A percentile compares a stretch with the other conserved stretches of the same genome.
phyloP scores from a whole-genome alignment of 305 asterid species.

The Solanum hybrid region DNA sequence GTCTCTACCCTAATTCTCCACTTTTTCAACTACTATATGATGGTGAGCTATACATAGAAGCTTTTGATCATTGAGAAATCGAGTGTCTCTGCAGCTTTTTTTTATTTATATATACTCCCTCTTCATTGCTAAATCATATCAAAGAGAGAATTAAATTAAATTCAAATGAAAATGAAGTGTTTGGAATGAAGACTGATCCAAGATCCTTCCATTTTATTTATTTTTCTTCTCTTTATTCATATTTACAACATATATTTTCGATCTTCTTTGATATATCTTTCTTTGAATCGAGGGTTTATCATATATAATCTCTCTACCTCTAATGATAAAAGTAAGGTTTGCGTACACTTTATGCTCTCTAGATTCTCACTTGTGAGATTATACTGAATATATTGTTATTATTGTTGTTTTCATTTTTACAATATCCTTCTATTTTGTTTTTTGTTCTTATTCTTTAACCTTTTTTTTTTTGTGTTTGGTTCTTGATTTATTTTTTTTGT shows the following conservation, averaged over 20 bases:
- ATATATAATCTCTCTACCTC: not conserved
- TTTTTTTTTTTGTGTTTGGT: not conserved
- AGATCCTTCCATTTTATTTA: slow-evolving; percentile 27
- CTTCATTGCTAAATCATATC: slow-evolving; percentile 42
- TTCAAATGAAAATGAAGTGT: slow-evolving; percentile 37
- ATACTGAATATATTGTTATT: not conserved
- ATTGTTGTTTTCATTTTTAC: not conserved
- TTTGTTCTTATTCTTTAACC: not conserved
- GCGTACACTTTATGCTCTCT: accelerated
- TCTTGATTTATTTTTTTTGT: not conserved
- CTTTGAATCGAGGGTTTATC: not conserved
- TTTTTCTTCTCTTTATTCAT: not conserved
- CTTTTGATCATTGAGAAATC: slow-evolving; percentile 11
- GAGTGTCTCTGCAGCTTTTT: slow-evolving; percentile 17
- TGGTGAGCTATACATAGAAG: not conserved
- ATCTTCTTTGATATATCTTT: not conserved
- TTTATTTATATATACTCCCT: not conserved
- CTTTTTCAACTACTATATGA: not conserved
- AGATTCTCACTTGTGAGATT: too few relatives aligned
- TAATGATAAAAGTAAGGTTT: not conserved
- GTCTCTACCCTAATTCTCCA: not conserved
- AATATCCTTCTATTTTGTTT: not conserved
- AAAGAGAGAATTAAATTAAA: slow-evolving; percentile 2
- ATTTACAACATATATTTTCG: not conserved
- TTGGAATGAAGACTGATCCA: slow-evolving; percentile 92